These are phyloP conservation scores for Pseudopediastrum boryanum DNA, from an alignment of 139 green algal genomes.

Conservation along the genomic window DNA sequence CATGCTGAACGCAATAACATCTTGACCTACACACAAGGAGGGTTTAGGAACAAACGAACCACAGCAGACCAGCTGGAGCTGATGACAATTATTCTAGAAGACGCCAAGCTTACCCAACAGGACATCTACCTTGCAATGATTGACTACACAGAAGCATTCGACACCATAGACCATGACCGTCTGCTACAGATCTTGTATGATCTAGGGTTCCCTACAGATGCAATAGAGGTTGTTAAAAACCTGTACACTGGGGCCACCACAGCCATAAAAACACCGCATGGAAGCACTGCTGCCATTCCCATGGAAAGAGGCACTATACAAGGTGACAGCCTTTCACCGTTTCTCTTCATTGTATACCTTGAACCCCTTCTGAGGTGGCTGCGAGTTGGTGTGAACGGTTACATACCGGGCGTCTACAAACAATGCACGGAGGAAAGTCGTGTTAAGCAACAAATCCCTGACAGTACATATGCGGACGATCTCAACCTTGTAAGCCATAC, in stretches of 20 bases:
- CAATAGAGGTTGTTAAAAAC: slow-evolving; percentile 39
- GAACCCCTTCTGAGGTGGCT: slow-evolving; percentile 14
- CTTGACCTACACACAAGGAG: slow-evolving; percentile 41
- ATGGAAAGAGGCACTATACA: slow-evolving; percentile 50
- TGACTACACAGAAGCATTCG: slow-evolving; percentile 51
- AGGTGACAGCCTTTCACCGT: slow-evolving; percentile 47
- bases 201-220: slow-evolving; percentile 42
- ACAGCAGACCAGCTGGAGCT: slow-evolving; percentile 11
- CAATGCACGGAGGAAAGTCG: too few relatives aligned
- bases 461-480: too few relatives aligned
- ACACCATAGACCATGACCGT: slow-evolving; percentile 48
- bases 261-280: slow-evolving; percentile 3
- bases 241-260: slow-evolving; percentile 48
- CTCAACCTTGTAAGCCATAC: too few relatives aligned
- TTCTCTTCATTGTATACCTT: slow-evolving; percentile 35
- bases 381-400: neutral
- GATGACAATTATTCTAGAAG: slow-evolving; percentile 38
- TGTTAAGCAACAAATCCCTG: too few relatives aligned
- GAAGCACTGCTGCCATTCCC: neutral
- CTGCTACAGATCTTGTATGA: slow-evolving; percentile 47
- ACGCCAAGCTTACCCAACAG: slow-evolving; percentile 12
- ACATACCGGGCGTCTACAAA: neutral
- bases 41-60: slow-evolving; percentile 33
- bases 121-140: slow-evolving; percentile 41
- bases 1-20: slow-evolving; percentile 23